Evolutionary conservation across 108 stramenopile genomes (phyloP).

Genomic region (Nitzschia putrida): DNA sequence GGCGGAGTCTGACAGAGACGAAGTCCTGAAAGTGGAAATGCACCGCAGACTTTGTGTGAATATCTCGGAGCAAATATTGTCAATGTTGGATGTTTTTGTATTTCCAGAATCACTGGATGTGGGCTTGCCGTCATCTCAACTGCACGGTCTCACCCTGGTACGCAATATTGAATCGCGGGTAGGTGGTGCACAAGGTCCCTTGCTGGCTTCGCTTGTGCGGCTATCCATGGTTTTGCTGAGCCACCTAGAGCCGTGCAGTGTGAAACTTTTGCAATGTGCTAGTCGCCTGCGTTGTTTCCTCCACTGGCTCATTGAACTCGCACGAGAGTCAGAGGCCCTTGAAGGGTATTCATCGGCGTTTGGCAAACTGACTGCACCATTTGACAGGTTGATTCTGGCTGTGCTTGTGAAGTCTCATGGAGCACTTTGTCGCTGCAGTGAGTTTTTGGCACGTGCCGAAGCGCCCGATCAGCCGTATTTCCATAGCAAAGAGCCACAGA

Average conservation of each 20-base stretch:
- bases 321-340: constrained; percentile 66
- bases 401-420: constrained; percentile 75
- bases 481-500: constrained; percentile 47
- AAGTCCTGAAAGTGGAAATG: constrained; percentile 3
- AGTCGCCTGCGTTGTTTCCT: constrained; percentile 75
- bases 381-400: constrained; percentile 70
- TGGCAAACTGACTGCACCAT: constrained; percentile 59
- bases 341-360: constrained; percentile 67
- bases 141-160: constrained; percentile 78
- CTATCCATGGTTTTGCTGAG: constrained; percentile 69
- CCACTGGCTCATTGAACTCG: constrained; percentile 77
- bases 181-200: constrained; percentile 77
- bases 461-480: constrained; percentile 54
- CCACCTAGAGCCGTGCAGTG: constrained; percentile 75
- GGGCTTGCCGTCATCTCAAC: constrained; percentile 59
- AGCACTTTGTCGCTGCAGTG: constrained; percentile 66
- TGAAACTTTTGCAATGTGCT: constrained; percentile 75
- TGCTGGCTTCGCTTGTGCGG: constrained; percentile 69
- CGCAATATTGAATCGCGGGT: constrained; percentile 70
- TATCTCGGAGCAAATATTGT: constrained; percentile 63
- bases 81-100: constrained; percentile 83
- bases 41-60: constrained; percentile 52
- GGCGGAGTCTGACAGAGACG: constrained; percentile 8
- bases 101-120: constrained; percentile 80
- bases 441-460: constrained; percentile 68